phyloP scores from a whole-genome alignment of 805 yeast species.

The Hyphopichia homilentoma region DNA sequence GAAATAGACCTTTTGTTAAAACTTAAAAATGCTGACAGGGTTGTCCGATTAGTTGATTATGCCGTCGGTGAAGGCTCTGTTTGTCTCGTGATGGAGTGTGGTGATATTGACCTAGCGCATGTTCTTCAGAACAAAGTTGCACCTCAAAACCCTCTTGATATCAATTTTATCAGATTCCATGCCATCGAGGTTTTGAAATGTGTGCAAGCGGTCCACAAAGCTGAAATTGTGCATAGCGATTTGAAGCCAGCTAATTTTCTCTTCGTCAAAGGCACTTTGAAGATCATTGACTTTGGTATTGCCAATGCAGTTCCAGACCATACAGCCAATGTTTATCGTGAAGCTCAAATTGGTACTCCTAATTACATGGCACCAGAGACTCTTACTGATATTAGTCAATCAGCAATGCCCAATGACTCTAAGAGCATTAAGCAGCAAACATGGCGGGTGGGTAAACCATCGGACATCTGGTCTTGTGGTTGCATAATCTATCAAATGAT shows the following conservation, averaged over 20 bases:
- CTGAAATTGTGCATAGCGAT: slow-evolving; percentile 83
- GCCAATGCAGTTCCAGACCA: slow-evolving; percentile 94
- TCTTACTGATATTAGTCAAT: slow-evolving; percentile 53
- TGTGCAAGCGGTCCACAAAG: slow-evolving; percentile 81
- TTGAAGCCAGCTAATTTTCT: slow-evolving; percentile 69
- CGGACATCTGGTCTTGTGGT: slow-evolving; percentile 98
- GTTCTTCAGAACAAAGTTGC: slow-evolving; percentile 59
- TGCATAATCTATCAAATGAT: slow-evolving; percentile 94
- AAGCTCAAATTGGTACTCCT: slow-evolving; percentile 91
- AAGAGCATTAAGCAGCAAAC: slow-evolving; percentile 15
- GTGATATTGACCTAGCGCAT: slow-evolving; percentile 84
- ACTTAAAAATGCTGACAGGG: slow-evolving; percentile 59
- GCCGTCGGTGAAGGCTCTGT: slow-evolving; percentile 63
- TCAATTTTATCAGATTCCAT: slow-evolving; percentile 76
- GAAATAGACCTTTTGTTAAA: slow-evolving; percentile 74
- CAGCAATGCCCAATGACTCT: slow-evolving; percentile 10
- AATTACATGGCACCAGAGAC: slow-evolving; percentile 99
- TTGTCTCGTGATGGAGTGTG: slow-evolving; percentile 87
- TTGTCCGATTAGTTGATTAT: slow-evolving; percentile 73
- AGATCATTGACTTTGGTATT: slow-evolving; percentile 92
- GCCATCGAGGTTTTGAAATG: slow-evolving; percentile 76
- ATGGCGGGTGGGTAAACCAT: slow-evolving; percentile 87
- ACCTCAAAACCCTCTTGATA: slow-evolving; percentile 47
- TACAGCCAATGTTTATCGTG: slow-evolving; percentile 85
- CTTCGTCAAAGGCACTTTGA: slow-evolving; percentile 77